Evolutionary conservation across 2,329 filamentous ascomycete genomes (phyloP).

Genomic region (Bipolaris bicolor): DNA sequence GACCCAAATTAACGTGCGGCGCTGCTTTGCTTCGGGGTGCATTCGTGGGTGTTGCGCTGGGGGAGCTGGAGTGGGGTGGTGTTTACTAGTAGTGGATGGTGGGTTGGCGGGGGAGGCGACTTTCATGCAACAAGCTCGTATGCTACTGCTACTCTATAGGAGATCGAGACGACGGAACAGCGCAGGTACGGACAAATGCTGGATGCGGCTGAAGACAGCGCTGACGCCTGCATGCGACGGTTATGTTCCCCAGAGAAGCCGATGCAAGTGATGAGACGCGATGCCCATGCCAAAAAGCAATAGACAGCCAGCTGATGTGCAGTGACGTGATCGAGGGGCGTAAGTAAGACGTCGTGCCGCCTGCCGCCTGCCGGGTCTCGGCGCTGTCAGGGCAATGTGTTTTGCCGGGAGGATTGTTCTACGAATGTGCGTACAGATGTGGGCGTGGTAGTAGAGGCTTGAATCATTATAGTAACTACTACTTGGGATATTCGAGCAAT

Average conservation of each 20-base stretch:
- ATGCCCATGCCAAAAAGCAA: neutral
- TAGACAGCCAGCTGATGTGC: neutral
- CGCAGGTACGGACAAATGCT: neutral
- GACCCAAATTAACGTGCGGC: conserved; percentile 13
- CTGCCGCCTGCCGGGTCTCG: neutral
- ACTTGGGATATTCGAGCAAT: no score
- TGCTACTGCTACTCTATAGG: neutral
- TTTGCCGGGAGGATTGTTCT: no score
- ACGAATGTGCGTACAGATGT: no score
- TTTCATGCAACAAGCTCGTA: neutral
- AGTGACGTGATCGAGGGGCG: neutral
- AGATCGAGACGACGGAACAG: neutral
- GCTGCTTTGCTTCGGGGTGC: conserved; percentile 5
- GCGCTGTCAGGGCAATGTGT: no score
- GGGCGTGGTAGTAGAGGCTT: no score
- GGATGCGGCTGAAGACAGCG: neutral
- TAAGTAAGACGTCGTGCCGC: neutral
- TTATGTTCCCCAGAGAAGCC: neutral
- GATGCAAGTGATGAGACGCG: neutral
- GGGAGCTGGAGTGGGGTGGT: neutral
- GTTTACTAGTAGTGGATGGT: conserved; percentile 1
- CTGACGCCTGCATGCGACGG: neutral
- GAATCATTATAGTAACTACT: no score
- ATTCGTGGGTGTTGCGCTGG: conserved; percentile 9
- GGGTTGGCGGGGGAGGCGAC: no score